Evolutionary conservation across 1,139 yeast species (phyloP), one percentile per base, ranked within the genome.

Genomic region (Arxiozyma heterogenica): DNA sequence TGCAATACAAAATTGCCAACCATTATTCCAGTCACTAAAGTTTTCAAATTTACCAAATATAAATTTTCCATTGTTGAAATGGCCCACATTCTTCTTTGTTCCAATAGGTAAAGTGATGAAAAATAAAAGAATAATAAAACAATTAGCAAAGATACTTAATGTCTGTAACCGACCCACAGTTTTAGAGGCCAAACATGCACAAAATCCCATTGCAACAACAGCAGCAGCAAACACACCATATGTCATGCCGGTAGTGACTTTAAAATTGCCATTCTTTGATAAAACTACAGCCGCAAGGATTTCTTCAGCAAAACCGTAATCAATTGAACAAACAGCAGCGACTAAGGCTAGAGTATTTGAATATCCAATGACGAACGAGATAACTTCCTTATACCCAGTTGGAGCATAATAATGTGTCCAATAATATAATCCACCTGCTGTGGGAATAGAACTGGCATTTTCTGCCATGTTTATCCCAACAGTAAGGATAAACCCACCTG

Each of bases 351-450:
- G 66, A 8, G 83, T 75, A 65, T 81, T 82, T 30, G 82, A 73
- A 60, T 78, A 75, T 3, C 86, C 86, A 58, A 84, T 80, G 53
- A 84, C 64, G 61, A 75, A 82, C 38, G 83, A 77, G 11, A 79
- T 61, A 1, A 77, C 72, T 17, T 71, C 70, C 63, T 74, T 69
- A 55, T 68, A 61, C 12, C 61, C 64, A 53, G 68, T 69, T 7
- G 84, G 85, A 6, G 86, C 79, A 59, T 77, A 80, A 61, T 76
- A 73, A 61, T 71, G 76, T 1, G 84, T 78, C 81, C 81, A 79
- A 39, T 80, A 82, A 66, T 82, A 83, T 62, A 83, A 73, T 7
- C 89, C 90, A 55, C 90, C 89, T 25, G 84, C 76, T 3, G 90
- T 83, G 51, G 90, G 89, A 65, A 82, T 79, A 17, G 86, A 77